Percentiles rank a stretch among this genome's conserved stretches.
Evolutionary conservation across 257 asterid genomes (phyloP).

Genomic region (Capsicum pubescens): DNA sequence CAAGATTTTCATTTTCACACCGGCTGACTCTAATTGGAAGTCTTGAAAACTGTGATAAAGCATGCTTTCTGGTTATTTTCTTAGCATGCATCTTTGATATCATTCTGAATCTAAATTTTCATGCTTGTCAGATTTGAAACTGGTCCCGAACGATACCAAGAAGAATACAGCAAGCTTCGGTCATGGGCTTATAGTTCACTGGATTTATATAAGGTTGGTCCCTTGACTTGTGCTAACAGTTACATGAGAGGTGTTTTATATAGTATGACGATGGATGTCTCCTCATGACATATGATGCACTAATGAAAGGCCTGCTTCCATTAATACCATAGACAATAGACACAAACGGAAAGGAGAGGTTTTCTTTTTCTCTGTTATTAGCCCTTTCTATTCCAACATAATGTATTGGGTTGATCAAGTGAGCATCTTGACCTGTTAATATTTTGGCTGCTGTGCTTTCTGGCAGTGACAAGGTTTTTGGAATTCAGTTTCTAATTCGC

Average conservation of each 20-base stretch:
- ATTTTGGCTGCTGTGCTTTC: slow-evolving; percentile 4
- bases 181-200: slow-evolving; percentile 94
- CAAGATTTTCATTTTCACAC: not conserved
- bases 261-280: slow-evolving; percentile 11
- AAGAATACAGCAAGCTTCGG: slow-evolving; percentile 86
- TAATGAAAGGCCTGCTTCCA: slow-evolving; percentile 1
- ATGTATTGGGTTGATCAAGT: not conserved
- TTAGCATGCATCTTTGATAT: not conserved
- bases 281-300: slow-evolving; percentile 18
- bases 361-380: not conserved
- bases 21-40: not conserved
- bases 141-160: slow-evolving; percentile 79
- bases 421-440: not conserved
- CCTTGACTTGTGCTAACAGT: slow-evolving; percentile 17
- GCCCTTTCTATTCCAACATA: not conserved
- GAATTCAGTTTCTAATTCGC: slow-evolving; percentile 10
- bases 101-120: slow-evolving; percentile 13
- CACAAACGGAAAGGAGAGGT: not conserved
- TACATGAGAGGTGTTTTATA: slow-evolving; percentile 7
- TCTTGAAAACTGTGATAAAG: not conserved
- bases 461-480: slow-evolving; percentile 13
- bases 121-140: slow-evolving; percentile 62
- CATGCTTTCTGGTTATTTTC: not conserved
- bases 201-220: slow-evolving; percentile 84
- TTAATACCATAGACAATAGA: not conserved